Evolutionary conservation across 805 yeast genomes (phyloP).

Genomic region (Candida nonsorbophila): DNA sequence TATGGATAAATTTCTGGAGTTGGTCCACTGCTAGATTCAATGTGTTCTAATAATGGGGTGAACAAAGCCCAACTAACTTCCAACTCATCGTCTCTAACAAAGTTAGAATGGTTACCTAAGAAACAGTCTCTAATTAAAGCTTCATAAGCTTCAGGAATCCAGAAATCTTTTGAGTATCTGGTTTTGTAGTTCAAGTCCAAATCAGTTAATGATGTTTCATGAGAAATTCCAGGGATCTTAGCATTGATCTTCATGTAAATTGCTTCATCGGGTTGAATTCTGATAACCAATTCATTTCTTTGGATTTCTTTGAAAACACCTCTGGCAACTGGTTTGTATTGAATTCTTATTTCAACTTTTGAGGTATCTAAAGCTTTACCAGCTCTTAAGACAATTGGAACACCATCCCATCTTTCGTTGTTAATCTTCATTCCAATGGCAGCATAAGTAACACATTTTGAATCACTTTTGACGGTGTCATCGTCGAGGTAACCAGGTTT

Average conservation of each 20-base stretch:
- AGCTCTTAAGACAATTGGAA: conserved; percentile 91
- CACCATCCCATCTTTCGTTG: conserved; percentile 98
- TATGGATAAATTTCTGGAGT: conserved; percentile 69
- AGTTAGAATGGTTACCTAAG: conserved; percentile 92
- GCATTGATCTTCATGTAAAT: conserved; percentile 89
- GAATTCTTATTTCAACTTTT: conserved; percentile 92
- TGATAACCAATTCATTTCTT: conserved; percentile 88
- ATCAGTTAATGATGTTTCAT: conserved; percentile 79
- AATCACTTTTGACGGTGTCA: conserved; percentile 73
- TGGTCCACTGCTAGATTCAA: conserved; percentile 71
- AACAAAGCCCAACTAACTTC: conserved; percentile 90
- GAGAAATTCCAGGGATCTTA: conserved; percentile 88
- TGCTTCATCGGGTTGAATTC: conserved; percentile 94
- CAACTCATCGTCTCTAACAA: conserved; percentile 96
- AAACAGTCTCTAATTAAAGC: conserved; percentile 87
- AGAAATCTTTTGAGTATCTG: conserved; percentile 74
- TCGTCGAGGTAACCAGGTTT: conserved; percentile 93
- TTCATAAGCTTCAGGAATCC: conserved; percentile 98
- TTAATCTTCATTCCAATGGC: conserved; percentile 73
- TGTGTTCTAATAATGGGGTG: conserved; percentile 80
- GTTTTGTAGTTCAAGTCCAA: conserved; percentile 80
- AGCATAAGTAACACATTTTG: conserved; percentile 90
- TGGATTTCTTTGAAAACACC: conserved; percentile 80
- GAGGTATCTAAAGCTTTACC: conserved; percentile 96
- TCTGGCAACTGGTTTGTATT: conserved; percentile 78